Conservation (phyloP, 2,329 filamentous ascomycete genomes). For the Coniella lustricola region DNA sequence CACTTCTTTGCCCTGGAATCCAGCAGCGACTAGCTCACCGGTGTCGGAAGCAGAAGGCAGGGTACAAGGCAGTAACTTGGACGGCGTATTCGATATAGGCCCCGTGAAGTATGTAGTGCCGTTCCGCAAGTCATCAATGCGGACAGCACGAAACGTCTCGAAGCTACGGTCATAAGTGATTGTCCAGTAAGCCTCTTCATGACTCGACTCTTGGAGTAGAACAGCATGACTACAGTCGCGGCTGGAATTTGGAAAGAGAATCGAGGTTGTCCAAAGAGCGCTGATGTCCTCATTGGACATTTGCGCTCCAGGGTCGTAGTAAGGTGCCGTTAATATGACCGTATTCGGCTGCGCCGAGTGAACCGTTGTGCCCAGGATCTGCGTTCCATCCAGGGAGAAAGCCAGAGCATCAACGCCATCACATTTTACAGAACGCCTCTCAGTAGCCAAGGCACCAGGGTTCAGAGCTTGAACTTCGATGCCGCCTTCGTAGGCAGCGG, state of each 20-base stretch:
- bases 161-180: constrained; percentile 72
- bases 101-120: constrained; percentile 76
- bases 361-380: constrained; percentile 68
- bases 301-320: constrained; percentile 65
- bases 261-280: constrained; percentile 78
- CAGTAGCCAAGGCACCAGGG: constrained; percentile 54
- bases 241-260: constrained; percentile 75
- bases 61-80: constrained; percentile 60
- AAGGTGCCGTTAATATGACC: constrained; percentile 71
- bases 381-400: constrained; percentile 72
- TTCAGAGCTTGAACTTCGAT: constrained; percentile 78
- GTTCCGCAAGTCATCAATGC: constrained; percentile 66
- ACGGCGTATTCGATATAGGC: constrained; percentile 46
- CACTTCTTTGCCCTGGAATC: constrained; percentile 64
- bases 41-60: constrained; percentile 61
- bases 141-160: constrained; percentile 70
- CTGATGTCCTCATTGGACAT: constrained; percentile 62
- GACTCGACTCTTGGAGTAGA: constrained; percentile 53
- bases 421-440: constrained; percentile 71
- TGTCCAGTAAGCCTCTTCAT: constrained; percentile 65
- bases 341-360: constrained; percentile 59
- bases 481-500: constrained; percentile 79
- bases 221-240: constrained; percentile 72
- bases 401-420: constrained; percentile 65
- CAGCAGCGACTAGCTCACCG: constrained; percentile 66